Conservation (phyloP, 2,329 filamentous ascomycete species). For the Biscogniauxia sp. region DNA sequence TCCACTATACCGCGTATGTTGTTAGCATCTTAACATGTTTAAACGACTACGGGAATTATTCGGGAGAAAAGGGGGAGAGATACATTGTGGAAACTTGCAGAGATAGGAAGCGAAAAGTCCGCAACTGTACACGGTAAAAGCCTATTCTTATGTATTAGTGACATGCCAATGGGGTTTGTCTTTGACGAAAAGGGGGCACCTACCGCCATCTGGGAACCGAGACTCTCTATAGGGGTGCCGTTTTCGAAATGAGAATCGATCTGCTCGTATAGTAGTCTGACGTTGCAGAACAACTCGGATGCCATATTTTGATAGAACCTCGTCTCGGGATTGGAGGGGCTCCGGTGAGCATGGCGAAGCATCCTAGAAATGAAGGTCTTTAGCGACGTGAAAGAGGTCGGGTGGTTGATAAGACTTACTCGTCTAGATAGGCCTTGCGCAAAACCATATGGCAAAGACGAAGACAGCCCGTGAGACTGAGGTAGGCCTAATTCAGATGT, state of each 20-base stretch:
- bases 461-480: conserved; percentile 54
- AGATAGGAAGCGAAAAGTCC: conserved; percentile 52
- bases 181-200: conserved; percentile 13
- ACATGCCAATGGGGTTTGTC: not conserved
- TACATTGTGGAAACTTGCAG: conserved; percentile 50
- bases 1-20: conserved; percentile 19
- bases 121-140: conserved; percentile 55
- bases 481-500: conserved; percentile 45
- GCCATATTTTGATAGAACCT: conserved; percentile 45
- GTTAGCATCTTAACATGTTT: conserved; percentile 8
- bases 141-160: conserved; percentile 24
- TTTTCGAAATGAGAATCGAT: conserved; percentile 50
- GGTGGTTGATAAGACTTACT: conserved; percentile 38
- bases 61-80: conserved; percentile 27
- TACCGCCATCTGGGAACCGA: conserved; percentile 53
- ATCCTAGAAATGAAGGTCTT: conserved; percentile 35
- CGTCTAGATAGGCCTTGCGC: conserved; percentile 51
- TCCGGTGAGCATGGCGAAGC: conserved; percentile 40
- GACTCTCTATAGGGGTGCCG: conserved; percentile 44
- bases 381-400: not conserved
- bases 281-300: conserved; percentile 47
- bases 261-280: conserved; percentile 47
- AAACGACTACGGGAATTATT: not conserved
- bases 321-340: conserved; percentile 32
- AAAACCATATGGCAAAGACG: conserved; percentile 57